These are phyloP conservation scores for Fusarium pilosicola DNA, from an alignment of 2,329 filamentous ascomycete species.

Conservation along the genomic window DNA sequence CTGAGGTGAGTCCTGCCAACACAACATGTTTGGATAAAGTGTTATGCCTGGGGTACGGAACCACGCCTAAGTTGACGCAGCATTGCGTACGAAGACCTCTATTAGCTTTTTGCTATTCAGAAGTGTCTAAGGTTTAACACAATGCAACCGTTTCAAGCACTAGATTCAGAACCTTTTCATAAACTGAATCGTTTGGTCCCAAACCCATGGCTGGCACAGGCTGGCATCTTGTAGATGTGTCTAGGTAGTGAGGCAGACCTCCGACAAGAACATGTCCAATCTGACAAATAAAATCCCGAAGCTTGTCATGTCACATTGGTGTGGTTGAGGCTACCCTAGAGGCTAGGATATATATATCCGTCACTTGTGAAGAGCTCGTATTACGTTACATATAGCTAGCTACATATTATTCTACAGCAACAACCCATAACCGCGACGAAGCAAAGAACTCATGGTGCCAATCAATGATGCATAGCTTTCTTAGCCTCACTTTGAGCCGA, in stretches of 20 bases:
- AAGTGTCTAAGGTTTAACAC: neutral
- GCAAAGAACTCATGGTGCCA: neutral
- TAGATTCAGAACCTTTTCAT: neutral
- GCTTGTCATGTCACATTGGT: neutral
- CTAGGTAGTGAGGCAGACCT: neutral
- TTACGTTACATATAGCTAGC: neutral
- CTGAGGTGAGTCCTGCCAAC: neutral
- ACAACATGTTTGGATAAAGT: slow-evolving; percentile 2
- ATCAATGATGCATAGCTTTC: neutral
- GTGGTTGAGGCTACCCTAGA: neutral
- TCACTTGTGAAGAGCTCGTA: neutral
- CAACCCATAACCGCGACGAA: neutral
- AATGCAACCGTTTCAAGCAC: neutral
- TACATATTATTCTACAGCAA: neutral
- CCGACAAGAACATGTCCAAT: neutral
- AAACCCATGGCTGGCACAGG: neutral
- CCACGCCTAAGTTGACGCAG: slow-evolving; percentile 11
- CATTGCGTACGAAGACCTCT: neutral
- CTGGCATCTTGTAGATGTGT: neutral
- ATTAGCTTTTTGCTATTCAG: neutral
- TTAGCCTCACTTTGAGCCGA: neutral
- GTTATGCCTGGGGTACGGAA: slow-evolving; percentile 21
- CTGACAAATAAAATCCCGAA: neutral
- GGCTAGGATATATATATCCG: neutral
- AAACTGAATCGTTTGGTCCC: neutral